phyloP scores from a whole-genome alignment of 176 grass and related monocot genomes.

The Aechmea fasciata region DNA sequence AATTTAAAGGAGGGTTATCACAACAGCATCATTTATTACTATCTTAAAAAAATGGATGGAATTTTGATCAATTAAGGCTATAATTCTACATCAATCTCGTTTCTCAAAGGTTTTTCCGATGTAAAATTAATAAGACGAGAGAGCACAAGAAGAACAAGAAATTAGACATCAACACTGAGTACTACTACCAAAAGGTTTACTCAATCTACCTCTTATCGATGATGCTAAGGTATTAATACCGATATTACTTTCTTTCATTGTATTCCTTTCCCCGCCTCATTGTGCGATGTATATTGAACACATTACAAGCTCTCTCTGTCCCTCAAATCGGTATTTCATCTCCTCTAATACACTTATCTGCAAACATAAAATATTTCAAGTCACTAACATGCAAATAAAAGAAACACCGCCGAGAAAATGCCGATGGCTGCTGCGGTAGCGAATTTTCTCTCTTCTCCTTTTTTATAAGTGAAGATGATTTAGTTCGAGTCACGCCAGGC shows the following conservation, averaged over 20 bases:
- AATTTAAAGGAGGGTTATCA: not conserved
- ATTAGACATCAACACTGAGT: not conserved
- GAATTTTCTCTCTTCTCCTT: too few relatives aligned
- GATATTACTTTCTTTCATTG: constrained; percentile 29
- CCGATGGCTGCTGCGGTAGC: too few relatives aligned
- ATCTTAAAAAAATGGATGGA: not conserved
- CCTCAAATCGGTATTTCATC: constrained; percentile 44
- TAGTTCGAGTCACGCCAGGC: too few relatives aligned
- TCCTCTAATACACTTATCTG: constrained; percentile 38
- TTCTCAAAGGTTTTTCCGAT: not conserved
- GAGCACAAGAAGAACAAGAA: not conserved
- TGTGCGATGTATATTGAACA: constrained; percentile 29
- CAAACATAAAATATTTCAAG: too few relatives aligned
- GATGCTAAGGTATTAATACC: not conserved
- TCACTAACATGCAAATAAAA: too few relatives aligned
- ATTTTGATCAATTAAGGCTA: not conserved
- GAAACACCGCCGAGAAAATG: too few relatives aligned
- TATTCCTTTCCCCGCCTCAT: constrained; percentile 38
- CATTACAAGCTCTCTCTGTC: constrained; percentile 53
- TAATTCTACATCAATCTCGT: not conserved
- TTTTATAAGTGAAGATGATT: too few relatives aligned
- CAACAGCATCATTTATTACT: not conserved
- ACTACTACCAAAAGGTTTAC: not conserved
- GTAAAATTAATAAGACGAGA: not conserved
- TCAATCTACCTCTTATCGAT: not conserved